A percentile compares a stretch with the other conserved stretches of the same genome.
phyloP scores from a whole-genome alignment of 2,329 filamentous ascomycete genomes.

The Rutstroemia sp. region DNA sequence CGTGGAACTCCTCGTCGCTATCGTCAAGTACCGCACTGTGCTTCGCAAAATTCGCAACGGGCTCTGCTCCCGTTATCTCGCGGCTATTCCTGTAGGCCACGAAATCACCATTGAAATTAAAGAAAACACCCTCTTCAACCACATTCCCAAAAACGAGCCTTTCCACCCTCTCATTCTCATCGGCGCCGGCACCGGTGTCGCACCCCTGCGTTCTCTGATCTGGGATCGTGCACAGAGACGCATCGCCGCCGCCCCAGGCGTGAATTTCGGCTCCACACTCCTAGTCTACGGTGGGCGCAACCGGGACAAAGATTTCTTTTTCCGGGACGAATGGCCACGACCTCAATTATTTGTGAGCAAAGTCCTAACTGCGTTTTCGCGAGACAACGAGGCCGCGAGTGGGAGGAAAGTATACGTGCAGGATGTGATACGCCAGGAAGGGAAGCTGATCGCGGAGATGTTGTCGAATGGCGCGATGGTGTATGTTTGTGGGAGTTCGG shows the following conservation, averaged over 20 bases:
- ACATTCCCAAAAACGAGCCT: constrained; percentile 34
- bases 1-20: constrained; percentile 71
- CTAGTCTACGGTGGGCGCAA: constrained; percentile 86
- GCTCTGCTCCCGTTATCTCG: constrained; percentile 83
- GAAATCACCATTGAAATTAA: constrained; percentile 19
- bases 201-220: constrained; percentile 75
- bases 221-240: constrained; percentile 52
- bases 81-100: constrained; percentile 49
- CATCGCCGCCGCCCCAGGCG: not conserved
- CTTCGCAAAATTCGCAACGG: constrained; percentile 78
- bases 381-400: constrained; percentile 47
- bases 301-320: constrained; percentile 69
- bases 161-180: constrained; percentile 61
- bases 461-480: constrained; percentile 46
- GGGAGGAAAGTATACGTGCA: constrained; percentile 59
- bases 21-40: constrained; percentile 87
- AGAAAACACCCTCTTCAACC: constrained; percentile 46
- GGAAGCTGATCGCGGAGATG: constrained; percentile 34
- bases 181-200: constrained; percentile 79
- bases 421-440: constrained; percentile 28
- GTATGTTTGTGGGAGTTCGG: constrained; percentile 51
- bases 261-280: constrained; percentile 32
- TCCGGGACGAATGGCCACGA: constrained; percentile 63
- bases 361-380: constrained; percentile 60
- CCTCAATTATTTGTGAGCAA: constrained; percentile 32